Evolutionary conservation across 1,284 basidiomycete genomes (phyloP).

Genomic region (Heliocybe sulcata): DNA sequence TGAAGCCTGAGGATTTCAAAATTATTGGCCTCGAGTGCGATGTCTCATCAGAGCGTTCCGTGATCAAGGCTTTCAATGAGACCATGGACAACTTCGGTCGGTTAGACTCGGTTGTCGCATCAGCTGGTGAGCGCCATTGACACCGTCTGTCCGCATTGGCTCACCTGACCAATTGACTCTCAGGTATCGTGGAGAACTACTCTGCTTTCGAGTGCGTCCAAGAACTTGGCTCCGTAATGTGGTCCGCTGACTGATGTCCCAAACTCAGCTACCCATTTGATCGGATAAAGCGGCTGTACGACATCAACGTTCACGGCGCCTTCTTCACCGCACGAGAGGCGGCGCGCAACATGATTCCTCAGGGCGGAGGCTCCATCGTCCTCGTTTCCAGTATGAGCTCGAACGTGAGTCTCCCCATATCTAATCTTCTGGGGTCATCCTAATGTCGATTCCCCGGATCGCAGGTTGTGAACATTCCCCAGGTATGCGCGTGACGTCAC

Average conservation of each 20-base stretch:
- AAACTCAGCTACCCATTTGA: constrained; percentile 70
- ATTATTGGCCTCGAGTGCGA: constrained; percentile 83
- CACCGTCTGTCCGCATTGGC: background rate
- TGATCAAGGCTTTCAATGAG: constrained; percentile 64
- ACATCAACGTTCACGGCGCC: constrained; percentile 91
- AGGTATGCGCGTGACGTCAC: constrained; percentile 30
- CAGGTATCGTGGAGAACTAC: constrained; percentile 90
- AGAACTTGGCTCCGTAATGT: background rate
- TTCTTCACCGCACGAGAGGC: constrained; percentile 95
- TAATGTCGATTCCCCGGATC: background rate
- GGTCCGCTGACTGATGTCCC: constrained; percentile 3
- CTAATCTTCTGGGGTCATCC: constrained; percentile 6
- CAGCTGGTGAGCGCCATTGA: constrained; percentile 57
- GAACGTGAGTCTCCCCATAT: constrained; percentile 46
- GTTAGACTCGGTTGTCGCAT: constrained; percentile 82
- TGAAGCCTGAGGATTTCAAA: constrained; percentile 54
- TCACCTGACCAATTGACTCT: constrained; percentile 3
- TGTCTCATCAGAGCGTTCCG: constrained; percentile 77
- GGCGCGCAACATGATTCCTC: constrained; percentile 73
- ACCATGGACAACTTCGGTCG: constrained; percentile 75
- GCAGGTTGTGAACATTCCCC: constrained; percentile 82
- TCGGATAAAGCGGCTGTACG: constrained; percentile 76
- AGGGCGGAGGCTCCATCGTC: constrained; percentile 76
- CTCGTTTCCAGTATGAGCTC: constrained; percentile 91
- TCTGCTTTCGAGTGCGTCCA: constrained; percentile 71